phyloP scores from a whole-genome alignment of 1,139 yeast genomes.

The Hemisphaericaspora lyxosophila region DNA sequence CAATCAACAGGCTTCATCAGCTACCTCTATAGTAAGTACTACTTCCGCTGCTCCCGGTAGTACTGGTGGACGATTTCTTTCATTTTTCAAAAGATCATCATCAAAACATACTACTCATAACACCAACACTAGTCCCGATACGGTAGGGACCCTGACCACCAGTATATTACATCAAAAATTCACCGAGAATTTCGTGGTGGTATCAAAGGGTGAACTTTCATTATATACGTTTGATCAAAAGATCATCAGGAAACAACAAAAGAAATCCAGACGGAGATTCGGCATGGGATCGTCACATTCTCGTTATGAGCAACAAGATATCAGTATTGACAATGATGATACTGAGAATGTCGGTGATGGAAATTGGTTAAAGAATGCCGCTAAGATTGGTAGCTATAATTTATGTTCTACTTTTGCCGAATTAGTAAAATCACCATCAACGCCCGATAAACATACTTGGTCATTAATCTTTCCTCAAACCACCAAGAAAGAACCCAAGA shows the following conservation, averaged over 20 bases:
- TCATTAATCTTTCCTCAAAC: constrained; percentile 42
- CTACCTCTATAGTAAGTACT: not conserved
- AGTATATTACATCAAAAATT: constrained; percentile 28
- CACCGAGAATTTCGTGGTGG: constrained; percentile 53
- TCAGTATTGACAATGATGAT: constrained; percentile 18
- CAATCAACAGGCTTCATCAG: not conserved
- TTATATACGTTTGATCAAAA: constrained; percentile 54
- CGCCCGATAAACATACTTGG: constrained; percentile 29
- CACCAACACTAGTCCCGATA: not conserved
- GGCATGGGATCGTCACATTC: not conserved
- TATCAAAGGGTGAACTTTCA: constrained; percentile 57
- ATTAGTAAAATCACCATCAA: constrained; percentile 26
- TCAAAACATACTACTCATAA: constrained; percentile 6
- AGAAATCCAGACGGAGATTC: constrained; percentile 15
- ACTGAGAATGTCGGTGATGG: constrained; percentile 55
- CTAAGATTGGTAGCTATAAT: constrained; percentile 47
- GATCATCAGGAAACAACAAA: constrained; percentile 42
- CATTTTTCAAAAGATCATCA: constrained; percentile 21
- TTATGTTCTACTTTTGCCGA: constrained; percentile 52
- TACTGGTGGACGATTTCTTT: constrained; percentile 19
- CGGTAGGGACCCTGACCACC: constrained; percentile 8
- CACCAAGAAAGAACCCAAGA: constrained; percentile 34
- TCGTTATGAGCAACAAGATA: constrained; percentile 12
- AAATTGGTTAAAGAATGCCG: constrained; percentile 61
- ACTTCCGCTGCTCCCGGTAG: constrained; percentile 2